Percentiles rank a stretch among this genome's conserved stretches.
phyloP scores from a whole-genome alignment of 2,329 filamentous ascomycete species.

The Dendryphion nanum region DNA sequence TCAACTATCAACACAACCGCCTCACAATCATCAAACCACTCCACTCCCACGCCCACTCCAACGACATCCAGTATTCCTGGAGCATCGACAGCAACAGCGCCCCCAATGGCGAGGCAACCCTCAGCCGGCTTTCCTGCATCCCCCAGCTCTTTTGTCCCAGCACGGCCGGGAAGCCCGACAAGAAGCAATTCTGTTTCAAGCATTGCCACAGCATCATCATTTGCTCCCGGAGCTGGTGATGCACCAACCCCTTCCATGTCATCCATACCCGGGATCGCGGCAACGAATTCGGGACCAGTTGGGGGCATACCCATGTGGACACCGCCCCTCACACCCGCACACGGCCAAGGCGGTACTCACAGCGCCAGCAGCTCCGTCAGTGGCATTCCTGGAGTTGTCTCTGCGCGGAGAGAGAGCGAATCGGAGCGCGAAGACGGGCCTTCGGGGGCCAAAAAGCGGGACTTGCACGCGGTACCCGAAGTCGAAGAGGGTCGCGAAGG shows the following conservation, averaged over 20 bases:
- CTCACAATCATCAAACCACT: constrained; percentile 55
- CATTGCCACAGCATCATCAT: constrained; percentile 64
- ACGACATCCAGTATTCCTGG: constrained; percentile 60
- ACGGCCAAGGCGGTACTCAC: constrained; percentile 42
- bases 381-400: constrained; percentile 44
- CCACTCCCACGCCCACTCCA: constrained; percentile 70
- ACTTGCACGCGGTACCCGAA: constrained; percentile 37
- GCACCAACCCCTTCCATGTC: constrained; percentile 78
- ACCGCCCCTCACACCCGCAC: constrained; percentile 80
- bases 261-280: constrained; percentile 73
- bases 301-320: constrained; percentile 71
- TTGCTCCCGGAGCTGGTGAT: constrained; percentile 35
- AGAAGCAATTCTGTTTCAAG: constrained; percentile 86
- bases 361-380: constrained; percentile 56
- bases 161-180: constrained; percentile 72
- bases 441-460: constrained; percentile 33
- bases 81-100: constrained; percentile 52
- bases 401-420: constrained; percentile 30
- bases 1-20: constrained; percentile 43
- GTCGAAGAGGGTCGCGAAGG: constrained; percentile 32
- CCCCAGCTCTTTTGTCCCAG: constrained; percentile 54
- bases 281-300: constrained; percentile 62
- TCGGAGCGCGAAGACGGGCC: constrained; percentile 34
- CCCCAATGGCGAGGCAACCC: constrained; percentile 50
- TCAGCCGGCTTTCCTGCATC: constrained; percentile 58